Evolutionary conservation across 2,329 filamentous ascomycete genomes (phyloP).

Genomic region (Fusarium sp.): DNA sequence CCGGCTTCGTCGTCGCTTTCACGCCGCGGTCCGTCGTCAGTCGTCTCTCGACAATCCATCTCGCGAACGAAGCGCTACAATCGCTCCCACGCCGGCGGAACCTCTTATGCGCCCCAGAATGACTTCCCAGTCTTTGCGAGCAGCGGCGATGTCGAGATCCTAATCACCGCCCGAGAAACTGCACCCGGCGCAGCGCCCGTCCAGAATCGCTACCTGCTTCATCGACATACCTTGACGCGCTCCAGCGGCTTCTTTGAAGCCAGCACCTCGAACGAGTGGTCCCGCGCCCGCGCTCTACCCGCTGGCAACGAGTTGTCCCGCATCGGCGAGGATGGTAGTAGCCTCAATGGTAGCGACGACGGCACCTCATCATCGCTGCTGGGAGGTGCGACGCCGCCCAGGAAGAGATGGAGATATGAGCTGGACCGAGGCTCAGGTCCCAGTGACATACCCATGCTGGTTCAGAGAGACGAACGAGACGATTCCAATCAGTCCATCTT

Average conservation of each 20-base stretch:
- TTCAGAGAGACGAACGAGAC: slow-evolving; percentile 71
- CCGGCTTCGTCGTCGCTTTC: slow-evolving; percentile 58
- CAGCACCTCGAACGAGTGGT: slow-evolving; percentile 80
- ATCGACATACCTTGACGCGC: slow-evolving; percentile 84
- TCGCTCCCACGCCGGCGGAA: slow-evolving; percentile 79
- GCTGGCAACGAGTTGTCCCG: slow-evolving; percentile 59
- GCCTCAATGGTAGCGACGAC: slow-evolving; percentile 36
- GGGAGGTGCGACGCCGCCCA: slow-evolving; percentile 31
- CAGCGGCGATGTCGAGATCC: slow-evolving; percentile 91
- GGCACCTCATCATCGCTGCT: slow-evolving; percentile 31
- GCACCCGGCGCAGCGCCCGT: slow-evolving; percentile 32
- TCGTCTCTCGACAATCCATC: slow-evolving; percentile 68
- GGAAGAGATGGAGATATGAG: slow-evolving; percentile 82
- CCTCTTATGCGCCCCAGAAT: slow-evolving; percentile 75
- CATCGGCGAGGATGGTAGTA: slow-evolving; percentile 56
- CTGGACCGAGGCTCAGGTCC: slow-evolving; percentile 76
- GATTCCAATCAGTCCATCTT: slow-evolving; percentile 46
- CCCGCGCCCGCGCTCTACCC: slow-evolving; percentile 45
- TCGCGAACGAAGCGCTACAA: slow-evolving; percentile 74
- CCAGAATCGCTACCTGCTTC: slow-evolving; percentile 85
- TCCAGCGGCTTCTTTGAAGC: slow-evolving; percentile 95
- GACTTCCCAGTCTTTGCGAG: slow-evolving; percentile 92
- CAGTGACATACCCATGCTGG: slow-evolving; percentile 84
- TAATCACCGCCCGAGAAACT: slow-evolving; percentile 67
- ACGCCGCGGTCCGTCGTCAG: slow-evolving; percentile 62